Conservation (phyloP, 2,329 filamentous ascomycete species). For the Achaetomium macrosporum region DNA sequence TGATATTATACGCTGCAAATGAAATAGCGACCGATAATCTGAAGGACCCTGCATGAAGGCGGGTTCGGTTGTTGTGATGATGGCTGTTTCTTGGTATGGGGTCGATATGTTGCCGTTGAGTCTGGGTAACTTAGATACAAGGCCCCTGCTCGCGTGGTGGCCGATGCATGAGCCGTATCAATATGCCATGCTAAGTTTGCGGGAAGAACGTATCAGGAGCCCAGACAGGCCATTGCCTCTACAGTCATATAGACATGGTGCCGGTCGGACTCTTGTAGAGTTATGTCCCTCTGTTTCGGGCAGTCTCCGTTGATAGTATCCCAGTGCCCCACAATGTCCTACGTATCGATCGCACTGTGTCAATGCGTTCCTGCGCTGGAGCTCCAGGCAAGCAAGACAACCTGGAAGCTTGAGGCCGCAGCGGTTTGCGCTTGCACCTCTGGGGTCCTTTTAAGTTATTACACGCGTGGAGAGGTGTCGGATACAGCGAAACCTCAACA, state of each 20-base stretch:
- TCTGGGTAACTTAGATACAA: too few relatives aligned
- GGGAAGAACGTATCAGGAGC: too few relatives aligned
- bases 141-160: too few relatives aligned
- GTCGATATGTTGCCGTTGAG: not conserved
- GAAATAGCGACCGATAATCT: constrained; percentile 70
- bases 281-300: too few relatives aligned
- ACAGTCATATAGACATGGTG: too few relatives aligned
- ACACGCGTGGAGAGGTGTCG: too few relatives aligned
- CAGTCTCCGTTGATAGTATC: too few relatives aligned
- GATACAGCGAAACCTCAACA: not conserved
- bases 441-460: too few relatives aligned
- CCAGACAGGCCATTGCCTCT: too few relatives aligned
- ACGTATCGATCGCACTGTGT: not conserved
- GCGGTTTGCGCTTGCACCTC: not conserved
- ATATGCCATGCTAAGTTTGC: too few relatives aligned
- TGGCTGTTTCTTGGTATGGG: not conserved
- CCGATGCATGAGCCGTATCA: too few relatives aligned
- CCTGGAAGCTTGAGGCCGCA: constrained; percentile 2
- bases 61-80: not conserved
- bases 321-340: not conserved
- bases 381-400: not conserved
- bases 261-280: too few relatives aligned
- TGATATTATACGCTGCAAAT: not conserved
- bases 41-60: constrained; percentile 62
- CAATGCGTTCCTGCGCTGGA: not conserved